Evolutionary conservation across 169 alveolate genomes (phyloP).

Genomic region (Cryptosporidium sp.): DNA sequence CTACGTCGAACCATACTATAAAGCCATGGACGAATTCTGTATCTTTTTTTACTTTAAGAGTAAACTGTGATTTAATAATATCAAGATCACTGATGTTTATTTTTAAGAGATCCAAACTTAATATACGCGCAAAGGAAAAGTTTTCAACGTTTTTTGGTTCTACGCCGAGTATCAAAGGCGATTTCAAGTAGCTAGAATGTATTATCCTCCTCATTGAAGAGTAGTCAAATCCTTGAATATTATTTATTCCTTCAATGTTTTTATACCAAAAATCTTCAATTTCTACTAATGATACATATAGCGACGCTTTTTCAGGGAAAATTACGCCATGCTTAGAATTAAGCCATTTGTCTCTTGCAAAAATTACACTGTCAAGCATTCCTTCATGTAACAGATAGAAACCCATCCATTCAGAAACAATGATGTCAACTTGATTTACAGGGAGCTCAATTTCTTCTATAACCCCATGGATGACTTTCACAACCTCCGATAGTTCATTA

Average conservation of each 20-base stretch:
- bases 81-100: constrained; percentile 29
- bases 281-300: constrained; percentile 64
- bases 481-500: constrained; percentile 81
- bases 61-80: constrained; percentile 7
- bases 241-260: constrained; percentile 45
- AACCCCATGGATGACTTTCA: constrained; percentile 81
- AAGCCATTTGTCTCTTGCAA: constrained; percentile 89
- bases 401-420: constrained; percentile 92
- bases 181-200: constrained; percentile 28
- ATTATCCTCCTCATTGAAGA: constrained; percentile 40
- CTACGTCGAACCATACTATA: constrained; percentile 75
- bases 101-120: constrained; percentile 13
- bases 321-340: constrained; percentile 56
- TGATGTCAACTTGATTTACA: constrained; percentile 81
- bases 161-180: constrained; percentile 33
- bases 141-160: constrained; percentile 36
- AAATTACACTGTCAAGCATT: constrained; percentile 88
- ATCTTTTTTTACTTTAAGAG: constrained; percentile 15
- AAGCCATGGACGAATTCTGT: constrained; percentile 65
- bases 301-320: constrained; percentile 62
- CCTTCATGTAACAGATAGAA: constrained; percentile 88
- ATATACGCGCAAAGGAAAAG: constrained; percentile 17
- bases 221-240: constrained; percentile 53
- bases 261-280: constrained; percentile 66
- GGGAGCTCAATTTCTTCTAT: constrained; percentile 86